Evolutionary conservation across 768 basidiomycete genomes (phyloP).

Genomic region (Collybia sp.): DNA sequence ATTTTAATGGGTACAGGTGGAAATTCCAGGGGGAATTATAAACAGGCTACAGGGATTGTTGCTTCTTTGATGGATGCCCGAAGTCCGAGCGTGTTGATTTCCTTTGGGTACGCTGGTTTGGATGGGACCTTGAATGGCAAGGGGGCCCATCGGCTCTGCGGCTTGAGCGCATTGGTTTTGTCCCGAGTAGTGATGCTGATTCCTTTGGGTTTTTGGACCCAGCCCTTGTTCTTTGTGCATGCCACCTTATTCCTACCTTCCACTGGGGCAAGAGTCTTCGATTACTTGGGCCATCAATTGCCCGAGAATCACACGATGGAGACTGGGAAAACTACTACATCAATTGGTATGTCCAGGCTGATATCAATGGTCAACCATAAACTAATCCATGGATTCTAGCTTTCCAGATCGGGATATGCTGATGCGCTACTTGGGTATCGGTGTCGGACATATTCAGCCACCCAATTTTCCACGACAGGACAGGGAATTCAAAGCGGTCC

Average conservation of each 20-base stretch:
- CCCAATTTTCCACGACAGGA: not conserved
- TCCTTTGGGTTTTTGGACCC: slow-evolving; percentile 32
- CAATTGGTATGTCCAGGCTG: slow-evolving; percentile 22
- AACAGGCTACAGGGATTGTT: too few relatives aligned
- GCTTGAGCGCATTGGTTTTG: slow-evolving; percentile 17
- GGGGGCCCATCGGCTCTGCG: slow-evolving; percentile 8
- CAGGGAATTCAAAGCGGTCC: not conserved
- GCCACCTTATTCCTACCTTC: slow-evolving; percentile 29
- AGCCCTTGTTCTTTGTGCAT: slow-evolving; percentile 20
- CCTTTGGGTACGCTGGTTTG: slow-evolving; percentile 21
- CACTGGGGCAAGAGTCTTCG: slow-evolving; percentile 12
- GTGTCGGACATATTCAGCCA: slow-evolving; percentile 19
- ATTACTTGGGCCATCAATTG: slow-evolving; percentile 12
- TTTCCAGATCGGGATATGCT: slow-evolving; percentile 37
- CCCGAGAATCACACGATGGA: slow-evolving; percentile 5
- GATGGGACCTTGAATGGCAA: slow-evolving; percentile 5
- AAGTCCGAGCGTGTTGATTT: slow-evolving; percentile 15
- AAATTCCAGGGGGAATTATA: too few relatives aligned
- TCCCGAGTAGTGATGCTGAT: slow-evolving; percentile 12
- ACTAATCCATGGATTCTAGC: slow-evolving; percentile 12
- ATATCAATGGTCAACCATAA: not conserved
- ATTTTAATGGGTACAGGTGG: too few relatives aligned
- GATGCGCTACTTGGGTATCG: slow-evolving; percentile 23
- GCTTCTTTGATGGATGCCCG: too few relatives aligned
- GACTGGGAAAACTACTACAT: slow-evolving; percentile 29